Percentiles rank a stretch among this genome's conserved stretches.
phyloP scores from a whole-genome alignment of 257 asterid genomes.

The Rubia yunnanensis region DNA sequence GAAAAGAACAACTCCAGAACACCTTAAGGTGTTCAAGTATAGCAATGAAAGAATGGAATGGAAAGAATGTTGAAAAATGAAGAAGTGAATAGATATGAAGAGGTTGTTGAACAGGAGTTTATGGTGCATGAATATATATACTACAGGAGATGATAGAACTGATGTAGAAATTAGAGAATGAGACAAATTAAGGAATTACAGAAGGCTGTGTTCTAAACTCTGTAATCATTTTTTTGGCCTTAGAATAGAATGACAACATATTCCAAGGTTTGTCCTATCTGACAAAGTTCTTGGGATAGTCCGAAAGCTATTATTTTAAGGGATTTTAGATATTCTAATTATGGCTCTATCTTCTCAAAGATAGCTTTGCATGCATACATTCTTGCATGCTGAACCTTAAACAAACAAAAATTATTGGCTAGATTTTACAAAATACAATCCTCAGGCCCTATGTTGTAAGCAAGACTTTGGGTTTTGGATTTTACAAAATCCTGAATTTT shows the following conservation, averaged over 20 bases:
- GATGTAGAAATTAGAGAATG: background rate
- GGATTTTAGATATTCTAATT: background rate
- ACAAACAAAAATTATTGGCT: background rate
- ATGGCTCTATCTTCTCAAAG: background rate
- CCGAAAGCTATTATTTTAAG: background rate
- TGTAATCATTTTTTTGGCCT: background rate
- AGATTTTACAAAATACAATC: too few species aligned
- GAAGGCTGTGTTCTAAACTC: conserved; percentile 8
- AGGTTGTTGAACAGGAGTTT: background rate
- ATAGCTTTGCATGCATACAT: background rate
- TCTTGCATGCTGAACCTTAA: background rate
- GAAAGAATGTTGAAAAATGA: background rate
- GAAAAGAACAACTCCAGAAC: conserved; percentile 13
- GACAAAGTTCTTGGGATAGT: conserved; percentile 7
- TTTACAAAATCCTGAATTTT: background rate
- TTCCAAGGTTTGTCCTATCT: conserved; percentile 10
- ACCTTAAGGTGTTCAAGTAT: conserved; percentile 11
- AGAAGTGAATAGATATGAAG: background rate
- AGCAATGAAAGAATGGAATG: background rate
- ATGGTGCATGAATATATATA: conserved; percentile 1
- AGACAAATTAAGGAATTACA: conserved; percentile 14
- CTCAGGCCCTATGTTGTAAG: too few species aligned
- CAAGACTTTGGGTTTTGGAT: too few species aligned
- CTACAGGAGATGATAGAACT: conserved; percentile 3
- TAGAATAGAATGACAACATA: conserved; percentile 1